Evolutionary conservation across 2,329 filamentous ascomycete genomes (phyloP).

Genomic region (Aspergillus thermomutatus): DNA sequence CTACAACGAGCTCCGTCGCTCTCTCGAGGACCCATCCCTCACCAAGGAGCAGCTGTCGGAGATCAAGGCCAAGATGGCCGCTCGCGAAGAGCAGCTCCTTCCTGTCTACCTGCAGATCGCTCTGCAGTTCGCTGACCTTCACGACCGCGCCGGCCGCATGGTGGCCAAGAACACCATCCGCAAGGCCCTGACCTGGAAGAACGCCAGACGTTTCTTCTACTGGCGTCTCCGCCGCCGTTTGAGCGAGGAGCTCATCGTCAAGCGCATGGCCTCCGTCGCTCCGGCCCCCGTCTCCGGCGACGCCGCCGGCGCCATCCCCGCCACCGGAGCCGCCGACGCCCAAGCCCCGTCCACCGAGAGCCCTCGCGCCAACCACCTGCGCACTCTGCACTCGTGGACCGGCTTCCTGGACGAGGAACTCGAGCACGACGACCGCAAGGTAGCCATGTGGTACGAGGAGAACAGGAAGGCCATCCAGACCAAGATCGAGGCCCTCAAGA

Average conservation of each 20-base stretch:
- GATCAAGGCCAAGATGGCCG: constrained; percentile 79
- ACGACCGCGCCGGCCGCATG: constrained; percentile 97
- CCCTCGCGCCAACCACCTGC: constrained; percentile 64
- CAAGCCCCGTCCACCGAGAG: constrained; percentile 36
- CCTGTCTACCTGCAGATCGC: constrained; percentile 94
- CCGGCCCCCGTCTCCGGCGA: constrained; percentile 34
- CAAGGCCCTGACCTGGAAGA: constrained; percentile 75
- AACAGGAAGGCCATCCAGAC: constrained; percentile 78
- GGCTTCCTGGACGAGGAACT: constrained; percentile 66
- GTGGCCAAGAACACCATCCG: constrained; percentile 95
- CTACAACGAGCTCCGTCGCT: constrained; percentile 80
- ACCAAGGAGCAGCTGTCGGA: constrained; percentile 69
- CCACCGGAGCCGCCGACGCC: constrained; percentile 31
- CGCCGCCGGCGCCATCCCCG: constrained; percentile 42
- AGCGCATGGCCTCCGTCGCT: constrained; percentile 65
- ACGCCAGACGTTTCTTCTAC: constrained; percentile 97
- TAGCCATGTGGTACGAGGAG: constrained; percentile 94
- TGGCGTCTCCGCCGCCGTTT: constrained; percentile 96
- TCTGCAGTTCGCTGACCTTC: constrained; percentile 94
- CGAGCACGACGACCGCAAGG: constrained; percentile 72
- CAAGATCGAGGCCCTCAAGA: constrained; percentile 82
- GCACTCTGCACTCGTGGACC: constrained; percentile 78
- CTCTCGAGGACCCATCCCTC: constrained; percentile 65
- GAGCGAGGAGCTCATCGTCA: constrained; percentile 96
- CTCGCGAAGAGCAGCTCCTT: constrained; percentile 81